Conservation (phyloP, 352 stramenopile genomes). For the Phytopythium litorale region DNA sequence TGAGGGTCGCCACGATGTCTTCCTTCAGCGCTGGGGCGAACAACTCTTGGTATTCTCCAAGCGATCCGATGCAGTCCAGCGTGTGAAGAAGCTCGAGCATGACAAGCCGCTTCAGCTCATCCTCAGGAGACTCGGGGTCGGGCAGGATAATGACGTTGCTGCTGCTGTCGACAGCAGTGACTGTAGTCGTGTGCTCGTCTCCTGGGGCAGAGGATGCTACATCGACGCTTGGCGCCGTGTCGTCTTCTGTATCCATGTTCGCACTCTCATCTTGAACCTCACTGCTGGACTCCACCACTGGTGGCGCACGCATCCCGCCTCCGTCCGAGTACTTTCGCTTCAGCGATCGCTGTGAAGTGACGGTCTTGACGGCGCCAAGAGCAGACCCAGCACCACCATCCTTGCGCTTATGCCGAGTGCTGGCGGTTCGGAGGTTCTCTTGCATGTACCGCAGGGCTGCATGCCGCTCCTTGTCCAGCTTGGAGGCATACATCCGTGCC, state of each 20-base stretch:
- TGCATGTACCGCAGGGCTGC: constrained; percentile 80
- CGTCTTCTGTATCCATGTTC: constrained; percentile 19
- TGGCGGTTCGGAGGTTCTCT: constrained; percentile 41
- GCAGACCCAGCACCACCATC: constrained; percentile 15
- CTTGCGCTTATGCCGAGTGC: constrained; percentile 22
- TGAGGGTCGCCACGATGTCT: constrained; percentile 76
- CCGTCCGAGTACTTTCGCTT: constrained; percentile 52
- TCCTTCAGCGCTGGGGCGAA: constrained; percentile 80
- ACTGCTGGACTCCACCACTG: constrained; percentile 4
- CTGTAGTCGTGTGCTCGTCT: neutral
- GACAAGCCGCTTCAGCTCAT: constrained; percentile 73
- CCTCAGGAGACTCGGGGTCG: constrained; percentile 59
- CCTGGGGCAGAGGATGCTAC: neutral
- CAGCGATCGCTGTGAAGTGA: constrained; percentile 19
- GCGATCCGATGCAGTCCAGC: constrained; percentile 76
- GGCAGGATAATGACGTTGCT: neutral
- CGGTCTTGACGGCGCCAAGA: constrained; percentile 11
- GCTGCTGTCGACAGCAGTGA: neutral
- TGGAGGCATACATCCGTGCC: constrained; percentile 70
- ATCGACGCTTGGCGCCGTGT: neutral
- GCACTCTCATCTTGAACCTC: constrained; percentile 13
- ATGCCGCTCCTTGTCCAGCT: constrained; percentile 63
- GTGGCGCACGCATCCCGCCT: neutral
- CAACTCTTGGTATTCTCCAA: constrained; percentile 84
- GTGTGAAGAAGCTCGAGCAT: constrained; percentile 83